Base-by-base conservation (phyloP, 2,329 filamentous ascomycete species). In the Coniella lustricola region DNA sequence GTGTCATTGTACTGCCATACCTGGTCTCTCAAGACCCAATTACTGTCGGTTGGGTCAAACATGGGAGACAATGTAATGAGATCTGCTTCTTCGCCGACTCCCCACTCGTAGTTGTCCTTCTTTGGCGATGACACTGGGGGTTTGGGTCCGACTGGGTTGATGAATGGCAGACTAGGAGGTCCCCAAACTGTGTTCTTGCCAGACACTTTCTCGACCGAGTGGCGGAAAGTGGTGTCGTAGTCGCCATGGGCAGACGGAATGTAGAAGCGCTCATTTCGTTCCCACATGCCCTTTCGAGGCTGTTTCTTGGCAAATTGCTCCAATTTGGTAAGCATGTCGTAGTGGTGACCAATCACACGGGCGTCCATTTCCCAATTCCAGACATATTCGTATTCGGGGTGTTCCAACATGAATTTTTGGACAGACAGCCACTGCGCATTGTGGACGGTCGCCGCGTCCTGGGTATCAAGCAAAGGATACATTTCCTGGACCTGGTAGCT, bases 311-410 rank as follows among this genome's bases (percentile, higher is more conserved):
- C 77, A 67, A 87, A 88, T 1, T 73, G 65, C 18, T 69, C 66
- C 7, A 89, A 65, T 53, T 82, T 82, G 56, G 84, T 76, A 37
- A 89, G 77, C 55, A 91, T 79, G 57, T 91, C 84, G 64, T 91
- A 90, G 67, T 90, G 83, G 54, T 93, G 86, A 8, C 87, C 87
- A 0, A 82, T 88, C 60, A 85, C 85, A 41, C 88, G 77, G 29
- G 84, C 82, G 60, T 93, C 87, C 67, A 89, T 86, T 62, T 93
- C 88, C 87, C 86, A 90, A 62, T 91, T 90, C 86, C 87, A 93
- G 56, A 89, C 75, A 58, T 79, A 89, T 56, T 90, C 85, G 55
- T 87, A 93, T 58, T 91, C 81, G 0, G 85, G 85, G 58, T 89
- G 83, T 43, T 85, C 83, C 58, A 85, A 76, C 50, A 79, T 79